phyloP scores from a whole-genome alignment of 805 yeast species.

The Candida arabinofermentans region DNA sequence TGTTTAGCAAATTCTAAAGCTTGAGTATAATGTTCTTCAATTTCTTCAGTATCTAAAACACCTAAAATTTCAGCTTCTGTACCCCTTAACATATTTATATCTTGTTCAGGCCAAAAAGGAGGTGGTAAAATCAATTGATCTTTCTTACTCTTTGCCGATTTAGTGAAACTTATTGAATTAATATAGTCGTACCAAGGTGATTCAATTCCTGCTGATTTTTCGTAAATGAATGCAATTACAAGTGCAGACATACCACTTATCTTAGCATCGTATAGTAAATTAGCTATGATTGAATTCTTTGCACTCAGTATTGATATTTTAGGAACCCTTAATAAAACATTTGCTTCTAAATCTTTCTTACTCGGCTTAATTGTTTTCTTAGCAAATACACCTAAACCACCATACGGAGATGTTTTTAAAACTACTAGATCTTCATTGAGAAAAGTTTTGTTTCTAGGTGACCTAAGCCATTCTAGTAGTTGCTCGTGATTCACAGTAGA shows the following conservation, averaged over 20 bases:
- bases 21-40: slow-evolving; percentile 36
- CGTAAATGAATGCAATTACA: slow-evolving; percentile 69
- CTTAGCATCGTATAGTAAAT: slow-evolving; percentile 56
- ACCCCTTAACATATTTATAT: slow-evolving; percentile 46
- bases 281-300: slow-evolving; percentile 58
- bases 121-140: slow-evolving; percentile 48
- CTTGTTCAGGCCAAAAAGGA: slow-evolving; percentile 56
- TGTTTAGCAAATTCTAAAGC: slow-evolving; percentile 39
- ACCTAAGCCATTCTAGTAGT: slow-evolving; percentile 50
- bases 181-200: slow-evolving; percentile 85
- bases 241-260: slow-evolving; percentile 65
- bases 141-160: slow-evolving; percentile 21
- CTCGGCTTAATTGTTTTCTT: slow-evolving; percentile 35
- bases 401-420: slow-evolving; percentile 43
- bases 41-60: slow-evolving; percentile 47
- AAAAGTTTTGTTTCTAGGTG: slow-evolving; percentile 41
- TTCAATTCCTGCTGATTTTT: slow-evolving; percentile 46
- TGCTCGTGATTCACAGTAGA: slow-evolving; percentile 26
- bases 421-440: slow-evolving; percentile 47
- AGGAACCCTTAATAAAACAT: slow-evolving; percentile 53
- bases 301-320: slow-evolving; percentile 56
- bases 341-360: slow-evolving; percentile 22
- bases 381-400: slow-evolving; percentile 78
- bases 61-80: slow-evolving; percentile 62
- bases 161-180: slow-evolving; percentile 41